phyloP scores from a whole-genome alignment of 345 rosid species.

The Salix brachista region DNA sequence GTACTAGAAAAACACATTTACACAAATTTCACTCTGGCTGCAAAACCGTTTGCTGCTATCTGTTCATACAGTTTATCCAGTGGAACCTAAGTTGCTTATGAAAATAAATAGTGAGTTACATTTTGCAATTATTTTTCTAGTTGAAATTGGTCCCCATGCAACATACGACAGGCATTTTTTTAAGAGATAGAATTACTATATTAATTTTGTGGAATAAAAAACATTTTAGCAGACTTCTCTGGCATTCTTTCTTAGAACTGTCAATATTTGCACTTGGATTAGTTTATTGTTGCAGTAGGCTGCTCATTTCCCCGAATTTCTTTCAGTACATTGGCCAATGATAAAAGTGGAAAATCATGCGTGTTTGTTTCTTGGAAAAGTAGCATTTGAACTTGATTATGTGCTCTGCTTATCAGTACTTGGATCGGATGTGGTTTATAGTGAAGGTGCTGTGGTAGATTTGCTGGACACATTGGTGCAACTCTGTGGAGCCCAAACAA shows the following conservation, averaged over 20 bases:
- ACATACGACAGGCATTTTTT: background rate
- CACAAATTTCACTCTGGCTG: background rate
- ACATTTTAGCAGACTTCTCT: background rate
- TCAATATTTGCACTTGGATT: background rate
- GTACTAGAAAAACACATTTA: background rate
- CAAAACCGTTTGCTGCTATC: background rate
- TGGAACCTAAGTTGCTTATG: background rate
- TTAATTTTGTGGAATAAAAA: background rate
- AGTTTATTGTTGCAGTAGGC: background rate
- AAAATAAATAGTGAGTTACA: background rate
- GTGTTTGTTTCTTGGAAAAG: background rate
- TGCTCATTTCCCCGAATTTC: background rate
- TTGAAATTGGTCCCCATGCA: background rate
- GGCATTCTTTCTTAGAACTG: background rate
- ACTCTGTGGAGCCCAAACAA: constrained; percentile 62
- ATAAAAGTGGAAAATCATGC: background rate
- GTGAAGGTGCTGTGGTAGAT: constrained; percentile 77
- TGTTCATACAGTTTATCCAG: background rate
- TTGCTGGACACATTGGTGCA: constrained; percentile 63
- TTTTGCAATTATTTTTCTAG: background rate
- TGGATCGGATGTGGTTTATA: constrained; percentile 88
- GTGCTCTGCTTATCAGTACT: constrained; percentile 37
- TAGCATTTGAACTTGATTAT: background rate
- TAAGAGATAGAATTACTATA: background rate
- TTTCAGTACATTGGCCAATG: background rate